Base-by-base conservation (phyloP, 2,329 filamentous ascomycete genomes). In the Colletotrichum spinosum region DNA sequence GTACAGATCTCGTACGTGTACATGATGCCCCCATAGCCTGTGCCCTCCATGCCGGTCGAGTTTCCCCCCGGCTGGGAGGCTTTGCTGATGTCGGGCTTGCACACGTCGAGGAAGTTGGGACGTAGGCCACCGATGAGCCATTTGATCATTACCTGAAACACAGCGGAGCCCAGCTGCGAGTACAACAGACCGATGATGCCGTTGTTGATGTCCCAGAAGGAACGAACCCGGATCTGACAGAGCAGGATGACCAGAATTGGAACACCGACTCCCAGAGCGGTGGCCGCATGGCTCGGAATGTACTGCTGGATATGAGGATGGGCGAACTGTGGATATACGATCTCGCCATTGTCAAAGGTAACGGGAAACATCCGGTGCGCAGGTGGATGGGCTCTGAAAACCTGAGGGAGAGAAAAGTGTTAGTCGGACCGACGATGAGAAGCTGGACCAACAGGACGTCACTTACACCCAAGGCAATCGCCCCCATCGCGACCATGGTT, bases 131-230 rank as follows among this genome's bases (percentile, higher is more conserved):
- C 91, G 67, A 93, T 91, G 42, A 93, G 84, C 84, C 86, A 90
- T 77, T 93, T 93, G 74, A 93, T 72, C 72, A 92, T 89, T 69
- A 93, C 90, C 72, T 93, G 91, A 79, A 93, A 92, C 51, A 93
- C 86, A 9, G 90, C 88, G 2, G 89, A 89, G 5, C 84, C 81
- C 76, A 92, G 90, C 66, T 92, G 83, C 0, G 86, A 83, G 80
- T 93, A 93, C 0, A 92, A 77, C 0, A 93, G 83, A 12, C 90
- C 91, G 52, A 92, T 83, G 48, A 89, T 80, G 44, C 85, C 90
- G 72, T 92, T 93, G 80, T 92, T 92, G 72, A 88, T 79, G 63
- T 90, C 88, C 88, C 88, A 90, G 78, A 90, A 90, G 6, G 85
- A 89, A 54, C 87, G 85, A 49, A 92, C 81, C 42, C 89, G 86